Conservation (phyloP, 192 early-diverging fungal genomes). For the Backusella parvicylindrica region DNA sequence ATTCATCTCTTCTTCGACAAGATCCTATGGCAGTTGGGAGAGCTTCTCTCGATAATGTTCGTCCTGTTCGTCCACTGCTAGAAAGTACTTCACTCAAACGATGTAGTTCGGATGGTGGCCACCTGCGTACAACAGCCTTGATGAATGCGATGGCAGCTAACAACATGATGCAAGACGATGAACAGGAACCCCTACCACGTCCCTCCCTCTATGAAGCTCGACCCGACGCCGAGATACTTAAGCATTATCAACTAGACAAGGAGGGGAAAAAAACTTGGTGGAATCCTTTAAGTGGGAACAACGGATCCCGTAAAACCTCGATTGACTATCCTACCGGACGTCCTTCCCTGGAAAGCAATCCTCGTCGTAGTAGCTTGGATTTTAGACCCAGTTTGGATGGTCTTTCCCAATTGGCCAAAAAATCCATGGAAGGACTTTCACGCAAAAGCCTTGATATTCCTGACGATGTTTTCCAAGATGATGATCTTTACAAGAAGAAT, state of each 20-base stretch:
- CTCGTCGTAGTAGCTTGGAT: conserved; percentile 21
- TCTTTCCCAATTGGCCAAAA: conserved; percentile 27
- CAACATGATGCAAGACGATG: conserved; percentile 14
- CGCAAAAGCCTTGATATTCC: conserved; percentile 20
- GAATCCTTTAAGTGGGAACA: conserved; percentile 19
- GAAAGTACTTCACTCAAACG: conserved; percentile 18
- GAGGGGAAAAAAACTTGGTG: conserved; percentile 40
- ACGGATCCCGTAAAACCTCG: conserved; percentile 25
- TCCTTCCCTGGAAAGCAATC: conserved; percentile 11
- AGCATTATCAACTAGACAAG: conserved; percentile 19
- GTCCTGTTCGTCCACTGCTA: conserved; percentile 4
- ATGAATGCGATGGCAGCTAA: conserved; percentile 28
- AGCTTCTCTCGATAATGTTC: conserved; percentile 16
- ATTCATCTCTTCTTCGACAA: neutral
- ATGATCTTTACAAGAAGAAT: neutral
- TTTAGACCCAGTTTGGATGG: conserved; percentile 34
- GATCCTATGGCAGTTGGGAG: neutral
- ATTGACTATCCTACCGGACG: conserved; percentile 15
- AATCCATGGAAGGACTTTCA: conserved; percentile 26
- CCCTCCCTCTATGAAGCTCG: conserved; percentile 18
- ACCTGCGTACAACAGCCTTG: conserved; percentile 22
- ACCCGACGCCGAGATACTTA: conserved; percentile 24
- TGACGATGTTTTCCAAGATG: neutral
- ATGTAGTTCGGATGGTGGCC: conserved; percentile 31
- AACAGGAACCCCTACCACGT: conserved; percentile 15